phyloP scores from a whole-genome alignment of 2,329 filamentous ascomycete genomes.

The Trichoderma sp. region DNA sequence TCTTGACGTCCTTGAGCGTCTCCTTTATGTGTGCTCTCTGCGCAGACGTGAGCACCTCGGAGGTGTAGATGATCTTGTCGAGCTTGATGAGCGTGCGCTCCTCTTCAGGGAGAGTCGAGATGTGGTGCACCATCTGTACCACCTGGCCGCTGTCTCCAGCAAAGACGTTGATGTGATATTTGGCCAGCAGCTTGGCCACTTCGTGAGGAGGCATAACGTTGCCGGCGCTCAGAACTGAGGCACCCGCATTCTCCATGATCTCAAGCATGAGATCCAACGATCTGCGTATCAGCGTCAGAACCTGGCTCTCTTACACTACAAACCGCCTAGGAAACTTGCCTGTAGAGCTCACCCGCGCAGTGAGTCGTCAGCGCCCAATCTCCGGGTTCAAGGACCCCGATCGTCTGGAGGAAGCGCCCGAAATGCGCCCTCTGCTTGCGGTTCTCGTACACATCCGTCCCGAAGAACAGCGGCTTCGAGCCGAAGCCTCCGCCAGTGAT shows the following conservation, averaged over 20 bases:
- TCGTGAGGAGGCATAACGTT: constrained; percentile 34
- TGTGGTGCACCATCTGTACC: constrained; percentile 41
- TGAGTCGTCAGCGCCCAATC: constrained; percentile 48
- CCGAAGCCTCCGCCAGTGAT: constrained; percentile 46
- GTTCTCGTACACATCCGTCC: constrained; percentile 46
- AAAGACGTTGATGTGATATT: constrained; percentile 44
- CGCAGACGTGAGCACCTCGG: constrained; percentile 42
- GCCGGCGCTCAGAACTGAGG: constrained; percentile 44
- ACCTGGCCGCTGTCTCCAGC: constrained; percentile 46
- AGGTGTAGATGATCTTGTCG: constrained; percentile 50
- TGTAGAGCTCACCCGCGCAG: constrained; percentile 42
- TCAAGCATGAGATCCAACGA: constrained; percentile 47
- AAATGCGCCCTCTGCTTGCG: constrained; percentile 43
- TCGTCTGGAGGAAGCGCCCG: constrained; percentile 39
- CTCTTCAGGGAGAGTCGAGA: constrained; percentile 37
- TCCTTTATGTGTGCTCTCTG: constrained; percentile 41
- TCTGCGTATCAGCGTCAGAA: constrained; percentile 28
- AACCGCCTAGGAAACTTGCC: constrained; percentile 34
- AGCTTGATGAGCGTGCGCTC: constrained; percentile 37
- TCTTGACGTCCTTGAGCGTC: constrained; percentile 39
- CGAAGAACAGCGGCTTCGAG: constrained; percentile 44
- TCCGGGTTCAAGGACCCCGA: constrained; percentile 38
- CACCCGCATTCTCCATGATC: constrained; percentile 47
- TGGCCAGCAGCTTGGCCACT: constrained; percentile 35
- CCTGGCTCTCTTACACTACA: background rate